Evolutionary conservation across 306 rosid genomes (phyloP).

Genomic region (Sphenostylis stenocarpa): DNA sequence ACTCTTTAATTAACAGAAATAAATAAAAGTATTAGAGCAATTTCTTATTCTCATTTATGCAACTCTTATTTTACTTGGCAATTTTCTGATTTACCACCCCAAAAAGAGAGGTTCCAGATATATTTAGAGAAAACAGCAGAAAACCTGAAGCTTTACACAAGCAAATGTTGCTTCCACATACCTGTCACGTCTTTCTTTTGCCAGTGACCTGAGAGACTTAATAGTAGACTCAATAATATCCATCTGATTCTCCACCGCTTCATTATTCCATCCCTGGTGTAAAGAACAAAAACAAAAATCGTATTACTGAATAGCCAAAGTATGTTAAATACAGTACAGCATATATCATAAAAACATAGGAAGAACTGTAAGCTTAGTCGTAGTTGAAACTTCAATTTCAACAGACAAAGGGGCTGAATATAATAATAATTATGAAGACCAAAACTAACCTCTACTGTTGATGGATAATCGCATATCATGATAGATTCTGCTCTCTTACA

Average conservation of each 20-base stretch:
- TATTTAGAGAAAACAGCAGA: neutral
- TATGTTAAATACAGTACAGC: neutral
- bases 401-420: neutral
- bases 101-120: neutral
- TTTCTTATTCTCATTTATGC: neutral
- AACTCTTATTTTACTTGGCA: neutral
- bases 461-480: conserved; percentile 79
- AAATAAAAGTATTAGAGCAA: neutral
- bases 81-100: neutral
- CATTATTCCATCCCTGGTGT: conserved; percentile 80
- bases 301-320: neutral
- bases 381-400: neutral
- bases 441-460: conserved; percentile 66
- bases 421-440: neutral
- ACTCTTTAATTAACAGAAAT: neutral
- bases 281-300: neutral
- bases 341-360: neutral
- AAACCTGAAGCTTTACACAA: neutral
- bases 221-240: conserved; percentile 68
- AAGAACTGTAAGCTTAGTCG: neutral
- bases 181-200: conserved; percentile 95
- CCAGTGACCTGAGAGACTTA: conserved; percentile 80
- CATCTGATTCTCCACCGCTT: conserved; percentile 67
- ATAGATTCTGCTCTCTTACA: conserved; percentile 63
- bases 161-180: conserved; percentile 34